phyloP scores from a whole-genome alignment of 148 eudicot species.

The Gaultheria prostrata region DNA sequence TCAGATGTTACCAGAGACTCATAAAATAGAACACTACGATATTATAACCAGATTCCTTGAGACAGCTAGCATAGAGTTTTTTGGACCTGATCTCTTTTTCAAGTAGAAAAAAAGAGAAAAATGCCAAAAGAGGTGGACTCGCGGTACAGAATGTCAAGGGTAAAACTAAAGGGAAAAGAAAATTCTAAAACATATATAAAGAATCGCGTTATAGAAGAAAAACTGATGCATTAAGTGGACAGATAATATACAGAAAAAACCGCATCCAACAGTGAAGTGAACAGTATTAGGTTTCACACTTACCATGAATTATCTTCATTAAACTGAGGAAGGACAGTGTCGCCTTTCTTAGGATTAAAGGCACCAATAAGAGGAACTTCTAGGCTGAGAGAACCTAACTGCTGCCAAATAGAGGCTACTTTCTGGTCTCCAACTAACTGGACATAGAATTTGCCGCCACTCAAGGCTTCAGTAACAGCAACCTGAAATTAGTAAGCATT shows the following conservation, averaged over 20 bases:
- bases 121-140: neutral
- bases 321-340: conserved; percentile 80
- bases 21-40: neutral
- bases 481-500: conserved; percentile 41
- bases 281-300: conserved; percentile 12
- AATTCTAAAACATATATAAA: neutral
- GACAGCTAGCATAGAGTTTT: neutral
- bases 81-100: neutral
- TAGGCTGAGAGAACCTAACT: conserved; percentile 67
- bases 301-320: conserved; percentile 87
- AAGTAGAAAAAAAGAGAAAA: neutral
- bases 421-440: conserved; percentile 65
- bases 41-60: neutral
- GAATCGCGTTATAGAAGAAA: neutral
- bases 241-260: neutral
- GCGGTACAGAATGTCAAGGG: neutral
- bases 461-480: conserved; percentile 72
- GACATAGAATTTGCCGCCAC: conserved; percentile 87
- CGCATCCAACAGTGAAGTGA: neutral
- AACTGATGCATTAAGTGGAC: neutral
- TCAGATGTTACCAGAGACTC: neutral
- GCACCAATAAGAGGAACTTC: conserved; percentile 73
- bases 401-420: conserved; percentile 70
- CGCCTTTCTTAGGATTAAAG: conserved; percentile 87
- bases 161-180: neutral